A percentile compares a stretch with the other conserved stretches of the same genome.
These are phyloP conservation scores for Lenzites betulinus DNA, from an alignment of 768 basidiomycete species.

Conservation along the genomic window DNA sequence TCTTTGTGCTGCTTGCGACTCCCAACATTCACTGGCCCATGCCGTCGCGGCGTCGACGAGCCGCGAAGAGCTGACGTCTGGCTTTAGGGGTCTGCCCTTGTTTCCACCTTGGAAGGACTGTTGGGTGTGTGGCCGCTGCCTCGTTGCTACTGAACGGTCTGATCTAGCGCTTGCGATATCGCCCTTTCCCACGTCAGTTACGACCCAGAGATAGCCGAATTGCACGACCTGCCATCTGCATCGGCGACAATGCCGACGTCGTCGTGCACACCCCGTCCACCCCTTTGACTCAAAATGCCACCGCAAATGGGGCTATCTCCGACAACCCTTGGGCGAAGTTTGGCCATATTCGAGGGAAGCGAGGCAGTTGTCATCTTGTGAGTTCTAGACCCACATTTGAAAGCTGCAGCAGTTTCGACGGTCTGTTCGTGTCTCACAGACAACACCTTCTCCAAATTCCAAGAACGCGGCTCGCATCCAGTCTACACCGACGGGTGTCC, in stretches of 20 bases:
- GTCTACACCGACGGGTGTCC: neutral
- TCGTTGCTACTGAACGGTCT: conserved; percentile 23
- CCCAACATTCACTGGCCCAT: neutral
- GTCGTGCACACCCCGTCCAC: neutral
- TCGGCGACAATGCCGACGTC: neutral
- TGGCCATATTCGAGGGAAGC: neutral
- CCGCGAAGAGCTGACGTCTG: neutral
- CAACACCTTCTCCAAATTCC: too few relatives aligned
- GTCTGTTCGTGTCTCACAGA: neutral
- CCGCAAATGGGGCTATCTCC: neutral
- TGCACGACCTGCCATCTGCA: neutral
- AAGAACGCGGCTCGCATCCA: neutral
- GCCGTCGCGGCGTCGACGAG: neutral
- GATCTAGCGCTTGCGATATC: neutral
- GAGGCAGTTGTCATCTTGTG: neutral
- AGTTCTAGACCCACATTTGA: too few relatives aligned
- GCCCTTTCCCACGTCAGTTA: conserved; percentile 7
- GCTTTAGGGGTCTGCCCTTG: neutral
- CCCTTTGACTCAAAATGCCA: neutral
- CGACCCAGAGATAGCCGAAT: neutral
- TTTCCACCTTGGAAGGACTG: neutral
- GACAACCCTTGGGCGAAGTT: neutral
- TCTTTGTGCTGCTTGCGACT: conserved; percentile 4
- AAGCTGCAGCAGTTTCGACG: too few relatives aligned
- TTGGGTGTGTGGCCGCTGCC: neutral